Base-by-base conservation (phyloP, 2,329 filamentous ascomycete species). In the Aspergillus tanneri region DNA sequence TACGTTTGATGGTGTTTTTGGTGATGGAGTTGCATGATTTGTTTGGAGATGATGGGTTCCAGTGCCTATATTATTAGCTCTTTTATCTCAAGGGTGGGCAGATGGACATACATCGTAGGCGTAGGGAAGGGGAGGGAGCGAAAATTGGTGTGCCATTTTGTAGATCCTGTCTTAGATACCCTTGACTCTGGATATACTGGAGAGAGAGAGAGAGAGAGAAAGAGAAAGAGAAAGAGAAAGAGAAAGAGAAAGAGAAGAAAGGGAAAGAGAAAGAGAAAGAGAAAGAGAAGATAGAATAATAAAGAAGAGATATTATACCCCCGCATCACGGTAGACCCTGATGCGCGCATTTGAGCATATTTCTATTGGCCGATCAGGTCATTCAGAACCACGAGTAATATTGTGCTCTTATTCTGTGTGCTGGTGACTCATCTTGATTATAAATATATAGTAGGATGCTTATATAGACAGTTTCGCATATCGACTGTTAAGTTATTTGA, bases 1-100 rank as follows among this genome's bases (percentile, higher is more conserved):
- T 96, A 95, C 62, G 90, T 90, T 72, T 92, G 85, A 77, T 96
- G 90, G 78, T 96, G 90, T 75, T 92, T 95, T 73, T 81, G 82
- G 81, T 96, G 88, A 78, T 96, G 90, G 24, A 95, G 83, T 76
- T 95, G 87, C 90, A 96, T 96, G 76, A 96, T 95, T 73, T 92
- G 82, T 67, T 85, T 84, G 32, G 87, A 90, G 77, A 96, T 80
- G 68, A 78, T 67, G 58, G 80, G 81, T 75, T 96, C 92, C 61
- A 96, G 88, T 37, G 90, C 92, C 77, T 61, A 77, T 0, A 84
- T 82, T 77, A 73, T 90, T 90, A 27, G 45, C 30, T 38, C 10
- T 12, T 25, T 32, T 25, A 4, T 8, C 9, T 12, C 4, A 25
- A 25, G 4, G 16, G 4, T 35, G 5, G 34, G 14, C 3, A 14